Percentiles rank a stretch among this genome's conserved stretches.
phyloP scores from a whole-genome alignment of 2,329 filamentous ascomycete species.

The Cordyceps cateniannulata region DNA sequence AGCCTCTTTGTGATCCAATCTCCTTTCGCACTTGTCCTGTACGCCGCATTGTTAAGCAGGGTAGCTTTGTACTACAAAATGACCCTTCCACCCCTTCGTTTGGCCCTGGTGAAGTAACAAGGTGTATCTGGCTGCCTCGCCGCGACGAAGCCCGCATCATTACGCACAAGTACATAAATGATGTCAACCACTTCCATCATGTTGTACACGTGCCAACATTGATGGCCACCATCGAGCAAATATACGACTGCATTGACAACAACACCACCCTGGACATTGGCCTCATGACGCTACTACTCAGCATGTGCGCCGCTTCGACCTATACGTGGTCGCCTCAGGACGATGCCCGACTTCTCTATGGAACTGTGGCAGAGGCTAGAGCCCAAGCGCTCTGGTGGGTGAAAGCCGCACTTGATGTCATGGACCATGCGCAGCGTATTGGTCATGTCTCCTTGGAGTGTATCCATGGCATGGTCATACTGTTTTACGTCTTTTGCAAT shows the following conservation, averaged over 20 bases:
- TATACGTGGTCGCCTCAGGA: constrained; percentile 26
- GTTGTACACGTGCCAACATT: constrained; percentile 25
- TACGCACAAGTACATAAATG: constrained; percentile 24
- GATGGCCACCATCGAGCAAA: constrained; percentile 22
- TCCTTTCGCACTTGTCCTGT: constrained; percentile 28
- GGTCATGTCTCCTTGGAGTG: constrained; percentile 26
- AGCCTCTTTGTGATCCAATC: constrained; percentile 25
- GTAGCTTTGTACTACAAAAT: constrained; percentile 26
- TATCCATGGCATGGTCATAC: constrained; percentile 31
- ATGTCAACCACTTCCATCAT: constrained; percentile 27
- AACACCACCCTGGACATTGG: constrained; percentile 20
- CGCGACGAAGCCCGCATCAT: constrained; percentile 25
- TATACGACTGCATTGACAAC: constrained; percentile 24
- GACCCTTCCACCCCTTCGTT: constrained; percentile 17
- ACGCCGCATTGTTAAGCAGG: constrained; percentile 25
- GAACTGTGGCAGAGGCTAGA: constrained; percentile 22
- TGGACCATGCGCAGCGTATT: constrained; percentile 27
- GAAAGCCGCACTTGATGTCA: constrained; percentile 27
- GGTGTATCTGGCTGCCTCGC: constrained; percentile 28
- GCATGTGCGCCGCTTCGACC: constrained; percentile 25
- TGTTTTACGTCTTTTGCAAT: constrained; percentile 33
- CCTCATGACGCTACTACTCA: constrained; percentile 22
- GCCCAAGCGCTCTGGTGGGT: constrained; percentile 26
- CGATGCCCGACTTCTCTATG: constrained; percentile 21
- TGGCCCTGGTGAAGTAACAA: constrained; percentile 23